Evolutionary conservation across 352 stramenopile genomes (phyloP), one percentile per base, ranked within the genome.

Genomic region (Paralagenidium karlingii): DNA sequence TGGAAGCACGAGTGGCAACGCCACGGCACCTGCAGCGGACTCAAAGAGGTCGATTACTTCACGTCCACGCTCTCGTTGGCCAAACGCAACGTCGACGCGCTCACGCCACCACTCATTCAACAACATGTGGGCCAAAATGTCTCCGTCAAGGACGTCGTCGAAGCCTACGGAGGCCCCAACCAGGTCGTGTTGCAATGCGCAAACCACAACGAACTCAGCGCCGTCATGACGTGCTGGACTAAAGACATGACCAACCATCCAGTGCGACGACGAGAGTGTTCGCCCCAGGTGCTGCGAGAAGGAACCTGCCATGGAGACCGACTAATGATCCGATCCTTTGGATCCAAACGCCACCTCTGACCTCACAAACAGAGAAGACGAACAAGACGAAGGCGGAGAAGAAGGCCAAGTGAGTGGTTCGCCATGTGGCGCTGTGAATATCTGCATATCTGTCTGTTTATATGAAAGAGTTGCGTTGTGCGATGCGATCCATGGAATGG

Each of bases 1-100:
- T 97, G 87, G 87, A 65, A 77, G 43, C 89, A 97, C 54, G 89
- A 97, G 54, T 97, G 89, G 89, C 80, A 53, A 16, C 88, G 91
- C 37, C 89, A 97, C 50, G 89, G 89, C 22, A 96, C 89, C 33
- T 97, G 89, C 63, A 91, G 80, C 9, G 82, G 82, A 0, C 61
- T 96, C 5, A 43, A 53, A 16, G 76, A 96, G 55, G 46, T 78
- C 26, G 60, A 64, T 24, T 96, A 94, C 60, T 96, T 96, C 58
- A 49, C 53, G 22, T 33, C 63, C 19, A 82, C 82, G 11, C 55
- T 96, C n/a, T 57, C 78, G 26, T 61, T 93, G 49, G 60, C 90
- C 15, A 34, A 55, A 21, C 63, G 58, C 46, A 85, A 92, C 40
- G 73, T 61, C 43, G 25, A 18, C 34, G 68, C 57, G 2, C 55